Conservation (phyloP, 768 basidiomycete species). For the Butyriboletus loyo region DNA sequence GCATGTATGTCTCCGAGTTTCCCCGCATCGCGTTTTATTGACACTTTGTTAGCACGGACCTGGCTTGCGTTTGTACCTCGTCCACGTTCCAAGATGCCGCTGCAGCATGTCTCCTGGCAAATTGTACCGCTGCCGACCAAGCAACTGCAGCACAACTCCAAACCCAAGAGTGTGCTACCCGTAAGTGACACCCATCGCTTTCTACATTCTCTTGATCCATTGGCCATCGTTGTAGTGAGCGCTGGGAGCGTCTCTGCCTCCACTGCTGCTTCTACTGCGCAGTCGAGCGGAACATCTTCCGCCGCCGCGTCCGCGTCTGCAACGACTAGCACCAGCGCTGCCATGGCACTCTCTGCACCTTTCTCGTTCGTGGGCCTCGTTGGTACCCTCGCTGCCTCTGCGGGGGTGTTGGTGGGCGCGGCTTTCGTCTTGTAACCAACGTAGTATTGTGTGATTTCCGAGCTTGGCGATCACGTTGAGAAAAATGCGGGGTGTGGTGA, state of each 20-base stretch:
- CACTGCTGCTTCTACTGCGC: background rate
- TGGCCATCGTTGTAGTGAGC: background rate
- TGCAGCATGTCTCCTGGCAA: conserved; percentile 30
- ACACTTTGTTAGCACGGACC: conserved; percentile 32
- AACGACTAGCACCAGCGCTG: conserved; percentile 10
- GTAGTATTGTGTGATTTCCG: background rate
- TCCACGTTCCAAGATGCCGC: conserved; percentile 36
- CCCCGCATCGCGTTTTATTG: background rate
- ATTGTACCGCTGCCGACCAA: conserved; percentile 34
- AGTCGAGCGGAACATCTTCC: background rate
- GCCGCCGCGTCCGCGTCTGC: background rate
- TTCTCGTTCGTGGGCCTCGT: conserved; percentile 18
- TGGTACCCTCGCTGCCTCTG: conserved; percentile 24
- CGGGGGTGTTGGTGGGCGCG: conserved; percentile 26
- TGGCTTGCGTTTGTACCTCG: conserved; percentile 40
- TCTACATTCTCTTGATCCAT: background rate
- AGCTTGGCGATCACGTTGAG: background rate
- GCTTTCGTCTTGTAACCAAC: conserved; percentile 21
- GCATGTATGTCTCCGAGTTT: conserved; percentile 10
- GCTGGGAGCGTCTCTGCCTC: background rate
- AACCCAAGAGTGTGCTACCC: conserved; percentile 27
- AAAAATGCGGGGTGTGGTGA: background rate
- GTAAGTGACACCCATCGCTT: conserved; percentile 4
- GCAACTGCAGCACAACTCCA: conserved; percentile 33
- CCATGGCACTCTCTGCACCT: conserved; percentile 11